Conservation (phyloP, 2,329 filamentous ascomycete species). For the Fusarium sp. region DNA sequence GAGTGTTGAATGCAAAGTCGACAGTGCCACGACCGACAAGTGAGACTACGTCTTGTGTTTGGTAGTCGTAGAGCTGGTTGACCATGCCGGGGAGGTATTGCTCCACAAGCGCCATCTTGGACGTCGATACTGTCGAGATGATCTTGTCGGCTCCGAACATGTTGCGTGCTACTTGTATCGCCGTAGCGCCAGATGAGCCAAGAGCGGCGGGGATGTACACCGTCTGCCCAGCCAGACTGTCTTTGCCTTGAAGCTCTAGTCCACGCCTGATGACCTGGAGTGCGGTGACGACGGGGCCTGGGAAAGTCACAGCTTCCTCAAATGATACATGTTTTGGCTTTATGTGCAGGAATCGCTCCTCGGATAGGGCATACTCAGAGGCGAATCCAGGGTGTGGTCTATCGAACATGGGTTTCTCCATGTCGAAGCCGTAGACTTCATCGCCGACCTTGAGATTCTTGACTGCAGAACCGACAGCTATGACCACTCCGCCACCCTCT, state of each 20-base stretch:
- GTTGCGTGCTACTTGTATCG: slow-evolving; percentile 61
- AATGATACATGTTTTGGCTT: slow-evolving; percentile 47
- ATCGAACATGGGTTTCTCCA: slow-evolving; percentile 52
- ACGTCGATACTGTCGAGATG: slow-evolving; percentile 63
- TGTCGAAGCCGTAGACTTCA: slow-evolving; percentile 52
- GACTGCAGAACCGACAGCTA: slow-evolving; percentile 42
- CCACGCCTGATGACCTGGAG: slow-evolving; percentile 56
- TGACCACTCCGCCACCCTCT: slow-evolving; percentile 49
- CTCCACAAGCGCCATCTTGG: slow-evolving; percentile 59
- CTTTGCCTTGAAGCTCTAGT: slow-evolving; percentile 48
- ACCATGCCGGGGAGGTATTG: slow-evolving; percentile 55
- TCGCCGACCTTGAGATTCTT: slow-evolving; percentile 46
- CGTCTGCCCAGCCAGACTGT: slow-evolving; percentile 59
- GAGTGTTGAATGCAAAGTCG: slow-evolving; percentile 63
- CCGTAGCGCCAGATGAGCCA: slow-evolving; percentile 58
- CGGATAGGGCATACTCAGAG: slow-evolving; percentile 53
- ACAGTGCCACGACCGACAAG: slow-evolving; percentile 55
- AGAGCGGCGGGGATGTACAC: slow-evolving; percentile 63
- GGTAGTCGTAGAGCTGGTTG: slow-evolving; percentile 65
- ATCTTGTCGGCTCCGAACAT: slow-evolving; percentile 58
- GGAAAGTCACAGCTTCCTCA: slow-evolving; percentile 51
- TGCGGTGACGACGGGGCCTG: slow-evolving; percentile 54
- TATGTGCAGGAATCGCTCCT: slow-evolving; percentile 48
- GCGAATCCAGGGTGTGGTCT: slow-evolving; percentile 46
- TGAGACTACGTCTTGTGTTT: slow-evolving; percentile 50